These are phyloP conservation scores for Syzygium grande DNA, from an alignment of 345 rosid genomes.

Conservation along the genomic window DNA sequence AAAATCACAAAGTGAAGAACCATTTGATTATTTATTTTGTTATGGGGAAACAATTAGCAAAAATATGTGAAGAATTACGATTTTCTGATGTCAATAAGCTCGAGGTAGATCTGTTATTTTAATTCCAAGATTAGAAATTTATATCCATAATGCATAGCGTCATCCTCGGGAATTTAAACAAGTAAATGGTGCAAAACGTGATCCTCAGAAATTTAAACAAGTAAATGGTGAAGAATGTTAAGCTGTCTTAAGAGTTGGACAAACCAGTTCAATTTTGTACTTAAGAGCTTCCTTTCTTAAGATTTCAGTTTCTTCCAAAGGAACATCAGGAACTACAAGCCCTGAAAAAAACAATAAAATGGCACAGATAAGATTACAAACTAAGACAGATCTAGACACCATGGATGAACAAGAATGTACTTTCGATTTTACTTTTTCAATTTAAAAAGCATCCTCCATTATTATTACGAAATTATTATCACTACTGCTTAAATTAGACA, in stretches of 20 bases:
- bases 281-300: slow-evolving; percentile 67
- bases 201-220: neutral
- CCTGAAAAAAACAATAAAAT: slow-evolving; percentile 24
- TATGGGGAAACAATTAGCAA: neutral
- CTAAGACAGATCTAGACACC: neutral
- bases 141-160: neutral
- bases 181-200: neutral
- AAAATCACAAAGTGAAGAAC: neutral
- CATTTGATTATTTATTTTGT: neutral
- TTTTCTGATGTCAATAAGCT: neutral
- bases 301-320: slow-evolving; percentile 82
- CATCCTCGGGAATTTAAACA: neutral
- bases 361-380: neutral
- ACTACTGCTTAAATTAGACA: neutral
- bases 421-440: neutral
- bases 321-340: slow-evolving; percentile 97
- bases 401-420: neutral
- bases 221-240: neutral
- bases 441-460: neutral
- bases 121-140: neutral
- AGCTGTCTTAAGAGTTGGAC: neutral
- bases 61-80: neutral
- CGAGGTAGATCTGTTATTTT: neutral
- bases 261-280: slow-evolving; percentile 72
- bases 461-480: neutral